A percentile compares a stretch with the other conserved stretches of the same genome.
phyloP scores from a whole-genome alignment of 2,329 filamentous ascomycete species.

The Trichoderma arundinaceum region DNA sequence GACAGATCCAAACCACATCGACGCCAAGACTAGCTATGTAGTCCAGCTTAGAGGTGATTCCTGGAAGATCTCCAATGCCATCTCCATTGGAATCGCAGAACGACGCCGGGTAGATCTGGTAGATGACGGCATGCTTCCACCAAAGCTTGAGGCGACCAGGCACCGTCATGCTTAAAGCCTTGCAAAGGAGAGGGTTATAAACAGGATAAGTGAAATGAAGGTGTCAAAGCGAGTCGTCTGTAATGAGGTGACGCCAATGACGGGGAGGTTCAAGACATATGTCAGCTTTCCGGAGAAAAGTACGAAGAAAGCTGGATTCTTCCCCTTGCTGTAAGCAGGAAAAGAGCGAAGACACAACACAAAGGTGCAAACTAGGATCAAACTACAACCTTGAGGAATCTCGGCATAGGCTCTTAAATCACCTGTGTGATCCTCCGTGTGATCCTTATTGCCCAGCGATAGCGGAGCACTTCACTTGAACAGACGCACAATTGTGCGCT shows the following conservation, averaged over 20 bases:
- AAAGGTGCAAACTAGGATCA: not conserved
- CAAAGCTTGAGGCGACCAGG: constrained; percentile 43
- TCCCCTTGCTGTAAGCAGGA: not conserved
- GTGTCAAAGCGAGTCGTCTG: not conserved
- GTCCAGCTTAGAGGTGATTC: constrained; percentile 66
- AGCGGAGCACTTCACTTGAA: not conserved
- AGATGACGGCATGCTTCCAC: constrained; percentile 64
- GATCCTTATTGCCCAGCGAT: not conserved
- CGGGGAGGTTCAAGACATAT: not conserved
- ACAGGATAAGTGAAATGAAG: not conserved
- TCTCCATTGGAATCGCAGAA: constrained; percentile 63
- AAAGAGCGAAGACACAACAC: not conserved
- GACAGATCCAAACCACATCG: constrained; percentile 70
- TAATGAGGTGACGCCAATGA: too few species aligned
- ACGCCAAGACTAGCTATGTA: constrained; percentile 66
- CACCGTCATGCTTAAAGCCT: constrained; percentile 36
- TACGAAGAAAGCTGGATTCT: not conserved
- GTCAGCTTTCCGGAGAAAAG: not conserved
- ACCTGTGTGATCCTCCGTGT: not conserved
- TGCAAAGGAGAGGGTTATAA: not conserved
- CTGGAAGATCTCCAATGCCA: constrained; percentile 66
- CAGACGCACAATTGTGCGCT: not conserved
- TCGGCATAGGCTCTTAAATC: not conserved
- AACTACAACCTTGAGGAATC: not conserved
- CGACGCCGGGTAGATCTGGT: constrained; percentile 65